phyloP scores from a whole-genome alignment of 352 stramenopile genomes.

The Pythium vanterpoolii region DNA sequence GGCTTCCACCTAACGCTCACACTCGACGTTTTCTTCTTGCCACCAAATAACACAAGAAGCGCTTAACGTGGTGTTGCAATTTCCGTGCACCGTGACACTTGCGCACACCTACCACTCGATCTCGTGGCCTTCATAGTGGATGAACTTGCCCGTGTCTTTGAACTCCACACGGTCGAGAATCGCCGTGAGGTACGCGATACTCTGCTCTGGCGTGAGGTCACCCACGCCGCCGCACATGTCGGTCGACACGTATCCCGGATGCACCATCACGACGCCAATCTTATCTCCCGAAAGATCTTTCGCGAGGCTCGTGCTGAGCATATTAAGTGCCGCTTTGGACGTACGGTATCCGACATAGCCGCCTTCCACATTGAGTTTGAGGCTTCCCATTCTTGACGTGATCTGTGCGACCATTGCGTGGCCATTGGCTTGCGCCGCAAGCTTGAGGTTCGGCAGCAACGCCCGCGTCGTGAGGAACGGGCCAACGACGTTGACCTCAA shows the following conservation, averaged over 20 bases:
- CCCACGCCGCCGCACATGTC: conserved; percentile 22
- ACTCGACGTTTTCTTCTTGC: no score
- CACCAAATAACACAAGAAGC: no score
- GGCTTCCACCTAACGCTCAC: no score
- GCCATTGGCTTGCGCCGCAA: conserved; percentile 6
- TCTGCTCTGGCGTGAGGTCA: conserved; percentile 27
- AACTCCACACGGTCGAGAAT: conserved; percentile 22
- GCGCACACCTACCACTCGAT: conserved; percentile 27
- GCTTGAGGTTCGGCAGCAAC: conserved; percentile 14
- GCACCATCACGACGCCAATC: conserved; percentile 23
- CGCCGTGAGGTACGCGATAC: conserved; percentile 18
- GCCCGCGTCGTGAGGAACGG: conserved; percentile 29
- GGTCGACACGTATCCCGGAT: conserved; percentile 31
- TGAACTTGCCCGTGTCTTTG: conserved; percentile 25
- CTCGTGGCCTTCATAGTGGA: conserved; percentile 26
- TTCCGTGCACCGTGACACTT: no score
- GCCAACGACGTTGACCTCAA: conserved; percentile 37
- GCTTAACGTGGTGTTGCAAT: no score
- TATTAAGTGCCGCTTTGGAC: conserved; percentile 51
- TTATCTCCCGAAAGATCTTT: conserved; percentile 22
- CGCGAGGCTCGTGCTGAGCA: conserved; percentile 28
- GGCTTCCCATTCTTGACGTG: conserved; percentile 12
- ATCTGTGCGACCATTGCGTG: conserved; percentile 19
- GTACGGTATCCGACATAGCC: conserved; percentile 41
- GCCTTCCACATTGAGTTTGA: conserved; percentile 17